Evolutionary conservation across 2,329 filamentous ascomycete genomes (phyloP).

Genomic region (Fusarium veterinarium): DNA sequence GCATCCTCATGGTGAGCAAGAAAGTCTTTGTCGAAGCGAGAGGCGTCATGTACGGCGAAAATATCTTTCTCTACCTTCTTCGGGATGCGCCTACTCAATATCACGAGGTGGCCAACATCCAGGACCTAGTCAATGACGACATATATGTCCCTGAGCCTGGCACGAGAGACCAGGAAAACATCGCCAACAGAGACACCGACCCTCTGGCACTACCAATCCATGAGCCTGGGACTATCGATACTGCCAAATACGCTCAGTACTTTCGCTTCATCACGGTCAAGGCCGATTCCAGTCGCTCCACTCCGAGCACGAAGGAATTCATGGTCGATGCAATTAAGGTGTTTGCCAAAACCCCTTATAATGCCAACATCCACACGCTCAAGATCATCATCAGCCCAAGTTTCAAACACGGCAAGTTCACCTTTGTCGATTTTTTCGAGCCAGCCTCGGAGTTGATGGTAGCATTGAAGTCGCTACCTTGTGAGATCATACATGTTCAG

Average conservation of each 20-base stretch:
- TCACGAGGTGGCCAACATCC: slow-evolving; percentile 29
- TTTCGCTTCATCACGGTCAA: slow-evolving; percentile 57
- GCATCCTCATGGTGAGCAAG: slow-evolving; percentile 53
- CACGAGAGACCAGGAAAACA: background rate
- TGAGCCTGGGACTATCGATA: slow-evolving; percentile 46
- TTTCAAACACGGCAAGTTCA: slow-evolving; percentile 39
- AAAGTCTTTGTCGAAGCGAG: slow-evolving; percentile 52
- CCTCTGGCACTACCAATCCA: slow-evolving; percentile 9
- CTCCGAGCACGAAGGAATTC: slow-evolving; percentile 31
- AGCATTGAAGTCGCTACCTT: slow-evolving; percentile 49
- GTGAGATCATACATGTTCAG: slow-evolving; percentile 52
- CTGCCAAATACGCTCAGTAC: slow-evolving; percentile 51
- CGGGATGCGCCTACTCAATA: slow-evolving; percentile 49
- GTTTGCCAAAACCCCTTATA: slow-evolving; percentile 45
- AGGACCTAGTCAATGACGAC: slow-evolving; percentile 29
- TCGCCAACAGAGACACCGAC: background rate
- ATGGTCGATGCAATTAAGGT: slow-evolving; percentile 53
- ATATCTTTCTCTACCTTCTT: slow-evolving; percentile 60
- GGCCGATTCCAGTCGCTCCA: slow-evolving; percentile 55
- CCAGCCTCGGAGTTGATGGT: slow-evolving; percentile 43
- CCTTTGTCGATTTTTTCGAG: slow-evolving; percentile 53
- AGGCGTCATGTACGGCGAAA: slow-evolving; percentile 59
- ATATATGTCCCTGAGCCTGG: slow-evolving; percentile 8
- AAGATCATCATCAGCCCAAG: slow-evolving; percentile 55
- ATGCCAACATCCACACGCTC: slow-evolving; percentile 54